These are phyloP conservation scores for Fagus crenata DNA, from an alignment of 306 rosid genomes.

Conservation along the genomic window DNA sequence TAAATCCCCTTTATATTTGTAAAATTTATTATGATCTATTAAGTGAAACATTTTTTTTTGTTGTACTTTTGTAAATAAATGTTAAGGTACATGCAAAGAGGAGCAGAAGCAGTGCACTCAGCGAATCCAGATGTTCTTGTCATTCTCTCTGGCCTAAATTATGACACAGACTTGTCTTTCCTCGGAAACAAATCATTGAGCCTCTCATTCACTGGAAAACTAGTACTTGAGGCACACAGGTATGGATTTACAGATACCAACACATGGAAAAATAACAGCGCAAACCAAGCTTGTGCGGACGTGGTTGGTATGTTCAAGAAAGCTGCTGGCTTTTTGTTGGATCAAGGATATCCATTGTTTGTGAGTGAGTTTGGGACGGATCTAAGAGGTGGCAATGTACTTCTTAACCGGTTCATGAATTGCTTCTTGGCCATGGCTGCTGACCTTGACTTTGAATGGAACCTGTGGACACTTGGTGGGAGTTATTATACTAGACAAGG, in stretches of 20 bases:
- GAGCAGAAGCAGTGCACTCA: conserved; percentile 85
- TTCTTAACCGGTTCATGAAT: conserved; percentile 70
- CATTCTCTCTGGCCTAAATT: conserved; percentile 70
- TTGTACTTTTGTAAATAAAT: neutral
- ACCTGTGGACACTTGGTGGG: conserved; percentile 80
- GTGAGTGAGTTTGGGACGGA: conserved; percentile 81
- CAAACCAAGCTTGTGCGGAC: conserved; percentile 77
- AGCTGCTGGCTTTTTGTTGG: conserved; percentile 53
- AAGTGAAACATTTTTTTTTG: too few relatives aligned
- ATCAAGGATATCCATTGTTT: conserved; percentile 70
- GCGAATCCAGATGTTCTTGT: conserved; percentile 76
- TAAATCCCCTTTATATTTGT: too few relatives aligned
- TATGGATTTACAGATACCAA: conserved; percentile 63
- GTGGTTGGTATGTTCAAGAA: conserved; percentile 46
- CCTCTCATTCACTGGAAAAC: conserved; percentile 55
- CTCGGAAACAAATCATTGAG: conserved; percentile 38
- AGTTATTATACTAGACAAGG: conserved; percentile 76
- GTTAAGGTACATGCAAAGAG: conserved; percentile 73
- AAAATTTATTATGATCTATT: too few relatives aligned
- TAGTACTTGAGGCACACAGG: conserved; percentile 79
- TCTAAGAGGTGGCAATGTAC: conserved; percentile 64
- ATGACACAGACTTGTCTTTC: conserved; percentile 66
- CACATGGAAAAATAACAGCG: conserved; percentile 64
- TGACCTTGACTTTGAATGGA: conserved; percentile 75
- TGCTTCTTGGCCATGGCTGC: conserved; percentile 70